Evolutionary conservation across 2,329 filamentous ascomycete genomes (phyloP), one percentile per base, ranked within the genome.

Genomic region (Trichophyton rubrum): DNA sequence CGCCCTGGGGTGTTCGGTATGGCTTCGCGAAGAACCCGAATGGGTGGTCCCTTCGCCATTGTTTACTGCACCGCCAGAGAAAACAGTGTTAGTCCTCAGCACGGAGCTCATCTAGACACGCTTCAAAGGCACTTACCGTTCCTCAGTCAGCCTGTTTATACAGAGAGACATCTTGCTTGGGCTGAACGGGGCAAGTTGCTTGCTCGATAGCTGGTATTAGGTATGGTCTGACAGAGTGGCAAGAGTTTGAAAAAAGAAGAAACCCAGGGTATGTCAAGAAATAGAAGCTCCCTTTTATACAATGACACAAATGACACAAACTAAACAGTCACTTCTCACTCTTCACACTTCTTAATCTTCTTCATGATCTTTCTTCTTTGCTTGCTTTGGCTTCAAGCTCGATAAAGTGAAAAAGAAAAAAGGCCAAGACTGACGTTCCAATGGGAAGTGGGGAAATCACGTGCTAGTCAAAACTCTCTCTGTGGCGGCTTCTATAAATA

Each of bases 11-110:
- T 64, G 85, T 91, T 67, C 92, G 88, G 64, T 86, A 79, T 11
- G 95, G 93, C 71, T 91, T 89, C 24, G 93, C 93, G 74, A 88
- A 96, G 78, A 99, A 99, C 63, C 93, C 93, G 70, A 99, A 99
- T 0, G 95, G 95, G 70, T 99, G 93, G 68, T 99, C 92, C 71
- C 86, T 86, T 66, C 93, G 86, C 93, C 93, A 99, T 77, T 96
- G 90, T 78, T 96, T 97, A 65, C 91, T 96, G n/a, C 33, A 45
- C 11, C 43, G 24, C 40, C 6, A 5, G 20, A 15, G 9, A 64
- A 56, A 56, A 6, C 40, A 47, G 56, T 45, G 49, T 61, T 62
- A 62, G 61, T 65, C 58, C 63, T 65, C 49, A 60, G 59, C 20
- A 38, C 24, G 8, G 6, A 49, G 17, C 1, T 27, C 17, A 15